Evolutionary conservation across 331 rosid genomes (phyloP).

Genomic region (Quercus phellos): DNA sequence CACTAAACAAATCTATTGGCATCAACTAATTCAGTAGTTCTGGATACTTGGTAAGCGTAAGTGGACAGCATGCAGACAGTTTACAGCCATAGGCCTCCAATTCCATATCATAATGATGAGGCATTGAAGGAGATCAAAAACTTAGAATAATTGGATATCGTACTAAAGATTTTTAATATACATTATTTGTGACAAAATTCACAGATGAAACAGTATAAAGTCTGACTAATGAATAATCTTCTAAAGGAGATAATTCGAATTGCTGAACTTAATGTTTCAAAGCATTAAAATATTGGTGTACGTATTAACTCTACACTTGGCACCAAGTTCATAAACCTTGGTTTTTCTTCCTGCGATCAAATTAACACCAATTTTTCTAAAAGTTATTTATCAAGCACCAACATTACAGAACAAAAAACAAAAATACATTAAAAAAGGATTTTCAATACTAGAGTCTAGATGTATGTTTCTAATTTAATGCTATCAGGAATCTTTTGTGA

Average conservation of each 20-base stretch:
- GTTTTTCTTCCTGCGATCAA: neutral
- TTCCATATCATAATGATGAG: neutral
- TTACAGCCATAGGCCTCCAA: neutral
- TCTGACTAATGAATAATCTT: neutral
- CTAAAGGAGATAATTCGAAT: neutral
- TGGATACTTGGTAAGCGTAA: neutral
- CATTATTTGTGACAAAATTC: neutral
- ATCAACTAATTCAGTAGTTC: neutral
- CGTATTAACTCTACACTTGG: neutral
- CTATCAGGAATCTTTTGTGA: neutral
- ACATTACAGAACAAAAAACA: neutral
- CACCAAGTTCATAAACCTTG: neutral
- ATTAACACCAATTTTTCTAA: neutral
- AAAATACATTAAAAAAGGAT: neutral
- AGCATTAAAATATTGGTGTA: neutral
- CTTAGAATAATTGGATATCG: neutral
- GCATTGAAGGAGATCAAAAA: neutral
- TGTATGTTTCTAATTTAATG: neutral
- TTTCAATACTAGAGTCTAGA: neutral
- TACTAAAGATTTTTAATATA: neutral
- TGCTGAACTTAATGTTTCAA: neutral
- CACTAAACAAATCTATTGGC: neutral
- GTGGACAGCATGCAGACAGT: neutral
- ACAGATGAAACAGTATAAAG: neutral
- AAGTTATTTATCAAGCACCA: neutral